Base-by-base conservation (phyloP, 768 basidiomycete species). In the Pholiota conissans region DNA sequence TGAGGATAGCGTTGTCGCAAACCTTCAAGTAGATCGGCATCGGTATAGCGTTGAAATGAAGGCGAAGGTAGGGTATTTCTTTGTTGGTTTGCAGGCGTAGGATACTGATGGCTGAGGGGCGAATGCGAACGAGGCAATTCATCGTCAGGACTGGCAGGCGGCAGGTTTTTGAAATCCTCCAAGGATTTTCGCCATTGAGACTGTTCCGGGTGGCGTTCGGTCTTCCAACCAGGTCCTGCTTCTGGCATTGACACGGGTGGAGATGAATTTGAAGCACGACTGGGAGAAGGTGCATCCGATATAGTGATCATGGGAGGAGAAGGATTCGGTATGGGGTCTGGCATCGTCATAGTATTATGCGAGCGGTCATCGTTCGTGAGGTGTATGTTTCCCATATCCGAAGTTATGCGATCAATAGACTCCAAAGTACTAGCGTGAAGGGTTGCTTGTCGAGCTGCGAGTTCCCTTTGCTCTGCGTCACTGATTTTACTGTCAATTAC, bases 401-500 rank as follows among this genome's bases (percentile, higher is more conserved):
- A 24, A 42, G 57, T 53, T 18, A 56, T 7, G 8, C n/a, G 32
- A 35, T 37, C 55, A 11, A 49, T 22, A 18, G 50, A 27, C 37
- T 52, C 50, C 50, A 27, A 29, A 20, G 20, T 53, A 26, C 5
- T 22, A n/a, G 20, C 48, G 24, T 32, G 52, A 46, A 53, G 39
- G 22, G 52, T 29, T 5, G 51, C 49, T 18, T 62, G 32, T 27
- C 52, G 24, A 45, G 55, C 61, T 14, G 51, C 55, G 14, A 40
- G 37, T 8, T 49, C 18, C 1, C 45, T 37, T 27, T 59, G 51
- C 13, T 57, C 60, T 14, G 37, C 13, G 28, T 46, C 35, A n/a
- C 34, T 29, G 0, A 46, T 22, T 14, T 40, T 29, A 7, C 13
- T 26, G 39, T 58, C 59, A 28, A 65, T 60, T 20, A 65, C 52